Evolutionary conservation across 1,284 basidiomycete genomes (phyloP).

Genomic region (Cutaneotrichosporon cavernicola): DNA sequence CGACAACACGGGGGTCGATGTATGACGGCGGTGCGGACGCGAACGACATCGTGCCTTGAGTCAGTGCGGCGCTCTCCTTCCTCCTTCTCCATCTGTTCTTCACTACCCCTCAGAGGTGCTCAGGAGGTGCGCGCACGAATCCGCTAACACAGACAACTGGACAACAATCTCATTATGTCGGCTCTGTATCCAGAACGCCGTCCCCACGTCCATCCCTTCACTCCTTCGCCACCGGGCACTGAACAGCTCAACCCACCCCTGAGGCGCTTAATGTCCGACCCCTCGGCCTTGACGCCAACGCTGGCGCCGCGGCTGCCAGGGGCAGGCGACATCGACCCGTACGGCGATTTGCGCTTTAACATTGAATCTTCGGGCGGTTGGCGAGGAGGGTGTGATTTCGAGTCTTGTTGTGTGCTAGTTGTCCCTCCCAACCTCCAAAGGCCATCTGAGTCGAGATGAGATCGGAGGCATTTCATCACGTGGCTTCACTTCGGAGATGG

Average conservation of each 20-base stretch:
- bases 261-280: conserved; percentile 23
- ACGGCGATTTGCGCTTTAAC: conserved; percentile 29
- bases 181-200: background rate
- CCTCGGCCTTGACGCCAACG: conserved; percentile 18
- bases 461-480: no score
- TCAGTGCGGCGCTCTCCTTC: background rate
- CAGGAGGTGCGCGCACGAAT: no score
- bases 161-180: no score
- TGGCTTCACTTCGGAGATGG: background rate
- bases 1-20: conserved; percentile 38
- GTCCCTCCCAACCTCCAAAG: background rate
- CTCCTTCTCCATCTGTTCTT: background rate
- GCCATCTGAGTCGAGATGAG: background rate
- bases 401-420: background rate
- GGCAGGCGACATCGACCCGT: conserved; percentile 21
- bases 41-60: conserved; percentile 14
- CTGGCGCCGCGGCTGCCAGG: conserved; percentile 19
- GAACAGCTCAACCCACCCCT: conserved; percentile 15
- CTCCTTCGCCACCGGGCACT: background rate
- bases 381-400: background rate
- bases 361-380: background rate
- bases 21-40: conserved; percentile 17
- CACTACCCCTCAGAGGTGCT: no score
- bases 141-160: background rate
- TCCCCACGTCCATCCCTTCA: background rate